Evolutionary conservation across 2,329 filamentous ascomycete genomes (phyloP).

Genomic region (Colletotrichum lupini): DNA sequence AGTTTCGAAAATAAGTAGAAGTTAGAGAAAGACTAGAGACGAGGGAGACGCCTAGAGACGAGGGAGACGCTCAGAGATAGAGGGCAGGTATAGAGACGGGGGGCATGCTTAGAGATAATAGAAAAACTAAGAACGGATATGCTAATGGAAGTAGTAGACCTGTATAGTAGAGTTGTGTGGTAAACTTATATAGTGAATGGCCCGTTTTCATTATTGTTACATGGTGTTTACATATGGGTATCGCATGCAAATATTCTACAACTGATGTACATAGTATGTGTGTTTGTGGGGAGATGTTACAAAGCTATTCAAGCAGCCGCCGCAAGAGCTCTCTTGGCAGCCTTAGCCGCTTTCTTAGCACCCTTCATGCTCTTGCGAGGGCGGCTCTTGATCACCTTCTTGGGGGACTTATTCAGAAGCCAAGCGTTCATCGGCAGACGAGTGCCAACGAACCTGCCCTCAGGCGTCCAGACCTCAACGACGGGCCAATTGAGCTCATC

Average conservation of each 20-base stretch:
- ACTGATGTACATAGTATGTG: neutral
- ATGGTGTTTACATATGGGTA: neutral
- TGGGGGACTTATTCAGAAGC: constrained; percentile 67
- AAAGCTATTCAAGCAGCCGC: neutral
- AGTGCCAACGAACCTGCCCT: constrained; percentile 80
- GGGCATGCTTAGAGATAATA: no score
- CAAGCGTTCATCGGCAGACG: constrained; percentile 79
- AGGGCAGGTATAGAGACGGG: no score
- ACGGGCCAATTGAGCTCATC: constrained; percentile 66
- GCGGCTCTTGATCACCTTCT: constrained; percentile 61
- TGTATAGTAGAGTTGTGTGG: no score
- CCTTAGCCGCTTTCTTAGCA: constrained; percentile 63
- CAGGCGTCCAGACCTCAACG: constrained; percentile 86
- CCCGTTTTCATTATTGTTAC: neutral
- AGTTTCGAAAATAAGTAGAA: no score
- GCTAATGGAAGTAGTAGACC: neutral
- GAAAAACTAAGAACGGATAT: no score
- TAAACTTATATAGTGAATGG: neutral
- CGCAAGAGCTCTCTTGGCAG: constrained; percentile 39
- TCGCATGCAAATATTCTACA: neutral
- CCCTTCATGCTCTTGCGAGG: constrained; percentile 79
- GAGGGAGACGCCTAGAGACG: no score
- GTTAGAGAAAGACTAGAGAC: no score
- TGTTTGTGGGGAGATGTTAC: neutral
- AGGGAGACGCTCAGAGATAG: no score